Evolutionary conservation across 1,139 yeast species (phyloP), one percentile per base, ranked within the genome.

Genomic region (Kodamaea sp.): DNA sequence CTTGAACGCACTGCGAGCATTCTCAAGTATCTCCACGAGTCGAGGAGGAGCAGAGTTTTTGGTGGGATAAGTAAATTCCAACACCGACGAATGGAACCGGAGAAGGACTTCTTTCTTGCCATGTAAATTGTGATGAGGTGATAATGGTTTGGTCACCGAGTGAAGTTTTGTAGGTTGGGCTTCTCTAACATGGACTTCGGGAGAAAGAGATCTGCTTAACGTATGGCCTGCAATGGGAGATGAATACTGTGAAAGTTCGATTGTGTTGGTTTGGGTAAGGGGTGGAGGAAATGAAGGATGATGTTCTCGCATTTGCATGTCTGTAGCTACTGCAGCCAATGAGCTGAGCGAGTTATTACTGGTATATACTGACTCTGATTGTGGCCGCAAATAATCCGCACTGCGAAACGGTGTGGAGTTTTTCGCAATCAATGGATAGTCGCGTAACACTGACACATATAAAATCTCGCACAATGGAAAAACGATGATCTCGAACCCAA

Each of bases 401-500:
- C 51, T 38, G 13, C 43, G 48, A 39, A 64, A 66, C 1, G 66
- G 64, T 4, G 53, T 47, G 7, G 72, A 64, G 36, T 62, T 64
- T 33, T 69, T 70, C 12, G 76, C 67, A 5, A 78, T 68, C 32
- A 82, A 57, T 4, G 92, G 90, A 50, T 80, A 82, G 41, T 83
- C 88, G 34, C 68, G 68, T 22, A 80, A 57, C n/a, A 86, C 67
- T 20, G 76, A 61, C 34, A 73, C 79, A 50, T 80, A 83, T 44
- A 85, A 75, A 6, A 84, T 69, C 43, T 83, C 89, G 43, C 86
- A 75, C 23, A 86, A 53, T 2, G 84, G 82, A 39, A 70, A 68
- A 44, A 83, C 60, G 15, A 81, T 69, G 1, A 72, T 58, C 50
- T 86, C 89, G 52, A 86, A 84, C 1, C 95, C 95, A 61, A 82